Percentiles rank a stretch among this genome's conserved stretches.
Evolutionary conservation across 805 yeast species (phyloP).

Genomic region (Lipomyces spencermartinsiae): DNA sequence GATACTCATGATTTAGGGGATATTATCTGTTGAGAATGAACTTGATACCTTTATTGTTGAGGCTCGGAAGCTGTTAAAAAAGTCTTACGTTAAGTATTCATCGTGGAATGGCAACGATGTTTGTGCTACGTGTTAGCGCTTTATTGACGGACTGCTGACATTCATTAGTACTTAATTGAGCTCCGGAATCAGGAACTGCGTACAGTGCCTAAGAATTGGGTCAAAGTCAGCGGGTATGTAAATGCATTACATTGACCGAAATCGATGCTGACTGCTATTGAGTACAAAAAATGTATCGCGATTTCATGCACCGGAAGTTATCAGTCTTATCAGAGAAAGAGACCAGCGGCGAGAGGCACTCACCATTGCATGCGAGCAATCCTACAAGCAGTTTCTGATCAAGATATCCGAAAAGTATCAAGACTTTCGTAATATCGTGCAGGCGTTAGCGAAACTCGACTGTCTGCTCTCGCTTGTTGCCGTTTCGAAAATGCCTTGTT

Average conservation of each 20-base stretch:
- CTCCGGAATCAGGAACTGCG: constrained; percentile 65
- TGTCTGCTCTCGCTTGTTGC: constrained; percentile 71
- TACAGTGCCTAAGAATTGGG: constrained; percentile 75
- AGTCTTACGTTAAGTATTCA: constrained; percentile 53
- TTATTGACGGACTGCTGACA: neutral
- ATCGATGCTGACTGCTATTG: neutral
- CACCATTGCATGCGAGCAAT: constrained; percentile 53
- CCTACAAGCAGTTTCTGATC: constrained; percentile 51
- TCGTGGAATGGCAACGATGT: constrained; percentile 62
- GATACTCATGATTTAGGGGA: constrained; percentile 47
- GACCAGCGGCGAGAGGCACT: constrained; percentile 68
- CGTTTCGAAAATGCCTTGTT: constrained; percentile 57
- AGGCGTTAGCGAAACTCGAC: constrained; percentile 63
- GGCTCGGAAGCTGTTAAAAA: constrained; percentile 54
- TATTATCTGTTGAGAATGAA: constrained; percentile 53
- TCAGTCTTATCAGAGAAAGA: constrained; percentile 57
- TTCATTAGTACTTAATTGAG: constrained; percentile 67
- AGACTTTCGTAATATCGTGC: constrained; percentile 53
- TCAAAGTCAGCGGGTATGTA: constrained; percentile 64
- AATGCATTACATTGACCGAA: neutral
- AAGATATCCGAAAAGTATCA: constrained; percentile 51
- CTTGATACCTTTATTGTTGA: constrained; percentile 60
- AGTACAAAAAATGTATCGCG: constrained; percentile 68
- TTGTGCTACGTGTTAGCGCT: neutral
- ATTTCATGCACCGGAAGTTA: constrained; percentile 68